phyloP scores from a whole-genome alignment of 345 rosid species.

The Salix exigua region DNA sequence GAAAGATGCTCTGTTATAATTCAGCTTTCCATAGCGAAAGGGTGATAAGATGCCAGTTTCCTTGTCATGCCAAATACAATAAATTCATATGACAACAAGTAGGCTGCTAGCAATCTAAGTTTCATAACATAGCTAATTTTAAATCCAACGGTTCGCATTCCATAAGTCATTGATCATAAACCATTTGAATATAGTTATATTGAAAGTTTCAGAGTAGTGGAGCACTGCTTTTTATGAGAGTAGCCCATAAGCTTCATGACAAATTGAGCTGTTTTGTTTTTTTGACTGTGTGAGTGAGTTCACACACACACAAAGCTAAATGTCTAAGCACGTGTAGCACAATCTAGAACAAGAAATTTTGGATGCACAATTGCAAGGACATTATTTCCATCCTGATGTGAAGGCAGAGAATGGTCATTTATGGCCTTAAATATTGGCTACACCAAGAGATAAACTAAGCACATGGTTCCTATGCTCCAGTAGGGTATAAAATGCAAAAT shows the following conservation, averaged over 20 bases:
- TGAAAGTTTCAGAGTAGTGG: neutral
- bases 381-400: neutral
- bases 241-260: neutral
- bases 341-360: neutral
- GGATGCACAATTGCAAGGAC: neutral
- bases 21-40: neutral
- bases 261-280: neutral
- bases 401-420: neutral
- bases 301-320: neutral
- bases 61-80: neutral
- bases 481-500: neutral
- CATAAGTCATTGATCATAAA: neutral
- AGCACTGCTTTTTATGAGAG: neutral
- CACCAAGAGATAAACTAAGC: neutral
- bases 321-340: neutral
- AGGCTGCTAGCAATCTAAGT: neutral
- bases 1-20: neutral
- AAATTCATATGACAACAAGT: neutral
- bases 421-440: neutral
- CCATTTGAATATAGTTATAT: neutral
- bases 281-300: neutral
- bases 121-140: neutral
- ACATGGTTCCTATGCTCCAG: neutral
- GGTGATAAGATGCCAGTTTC: neutral
- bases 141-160: neutral